These are phyloP conservation scores for Ophiosphaerella herpotricha DNA, from an alignment of 2,329 filamentous ascomycete genomes.

Conservation along the genomic window DNA sequence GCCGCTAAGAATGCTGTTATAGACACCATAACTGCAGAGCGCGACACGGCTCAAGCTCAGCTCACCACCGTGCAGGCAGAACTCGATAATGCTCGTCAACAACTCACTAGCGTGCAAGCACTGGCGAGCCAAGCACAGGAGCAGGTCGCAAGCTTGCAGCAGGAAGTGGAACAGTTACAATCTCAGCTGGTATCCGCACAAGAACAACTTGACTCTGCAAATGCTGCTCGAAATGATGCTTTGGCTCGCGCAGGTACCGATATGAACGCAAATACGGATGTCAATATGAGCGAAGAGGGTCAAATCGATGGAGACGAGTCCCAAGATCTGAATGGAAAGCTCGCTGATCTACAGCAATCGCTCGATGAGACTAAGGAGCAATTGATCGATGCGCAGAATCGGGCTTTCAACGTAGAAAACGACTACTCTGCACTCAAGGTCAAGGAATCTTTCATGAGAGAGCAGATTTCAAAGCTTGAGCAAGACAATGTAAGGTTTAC, in stretches of 20 bases:
- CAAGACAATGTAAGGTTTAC: slow-evolving; percentile 55
- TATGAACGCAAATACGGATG: slow-evolving; percentile 35
- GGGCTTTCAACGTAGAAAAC: slow-evolving; percentile 35
- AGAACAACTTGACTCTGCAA: slow-evolving; percentile 61
- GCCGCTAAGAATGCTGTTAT: slow-evolving; percentile 52
- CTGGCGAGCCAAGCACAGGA: slow-evolving; percentile 37
- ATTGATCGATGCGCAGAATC: slow-evolving; percentile 33
- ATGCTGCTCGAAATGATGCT: slow-evolving; percentile 68
- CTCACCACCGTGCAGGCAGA: slow-evolving; percentile 50
- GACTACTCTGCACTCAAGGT: slow-evolving; percentile 43
- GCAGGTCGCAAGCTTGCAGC: slow-evolving; percentile 66
- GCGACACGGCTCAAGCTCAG: slow-evolving; percentile 57
- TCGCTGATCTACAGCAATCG: slow-evolving; percentile 43
- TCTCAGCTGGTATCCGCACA: slow-evolving; percentile 26
- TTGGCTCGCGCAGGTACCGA: slow-evolving; percentile 55
- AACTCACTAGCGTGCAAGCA: slow-evolving; percentile 23
- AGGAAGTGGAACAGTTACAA: slow-evolving; percentile 26
- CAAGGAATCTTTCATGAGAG: slow-evolving; percentile 59
- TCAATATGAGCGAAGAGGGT: slow-evolving; percentile 52
- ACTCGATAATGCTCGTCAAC: slow-evolving; percentile 62
- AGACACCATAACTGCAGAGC: slow-evolving; percentile 62
- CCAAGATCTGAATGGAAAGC: slow-evolving; percentile 34
- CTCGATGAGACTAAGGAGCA: slow-evolving; percentile 17
- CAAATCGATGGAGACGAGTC: slow-evolving; percentile 46
- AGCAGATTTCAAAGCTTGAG: slow-evolving; percentile 67